Evolutionary conservation across 805 yeast species (phyloP).

Genomic region (Teunomyces kruisii): DNA sequence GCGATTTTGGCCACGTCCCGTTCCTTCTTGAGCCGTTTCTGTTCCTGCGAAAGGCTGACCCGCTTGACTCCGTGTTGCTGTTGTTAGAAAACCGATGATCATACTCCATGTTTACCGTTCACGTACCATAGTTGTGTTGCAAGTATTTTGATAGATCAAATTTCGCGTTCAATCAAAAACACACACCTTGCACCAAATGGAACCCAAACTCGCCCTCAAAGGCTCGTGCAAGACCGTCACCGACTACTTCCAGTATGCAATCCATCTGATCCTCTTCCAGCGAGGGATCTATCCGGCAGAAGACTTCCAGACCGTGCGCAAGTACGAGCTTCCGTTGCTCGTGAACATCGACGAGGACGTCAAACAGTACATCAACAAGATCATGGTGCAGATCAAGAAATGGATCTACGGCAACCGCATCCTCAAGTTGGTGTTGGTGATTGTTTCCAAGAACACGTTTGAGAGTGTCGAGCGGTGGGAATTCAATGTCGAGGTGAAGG

Average conservation of each 20-base stretch:
- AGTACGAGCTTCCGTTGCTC: conserved; percentile 76
- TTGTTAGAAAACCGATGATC: no score
- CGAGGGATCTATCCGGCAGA: conserved; percentile 88
- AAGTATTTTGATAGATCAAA: not conserved
- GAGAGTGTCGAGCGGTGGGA: conserved; percentile 86
- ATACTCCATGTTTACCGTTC: no score
- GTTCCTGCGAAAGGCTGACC: conserved; percentile 54
- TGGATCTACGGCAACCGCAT: conserved; percentile 77
- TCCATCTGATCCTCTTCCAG: conserved; percentile 81
- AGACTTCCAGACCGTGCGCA: conserved; percentile 73
- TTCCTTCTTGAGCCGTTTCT: conserved; percentile 47
- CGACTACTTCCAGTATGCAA: conserved; percentile 81
- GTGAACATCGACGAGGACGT: conserved; percentile 77
- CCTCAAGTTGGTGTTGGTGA: conserved; percentile 65
- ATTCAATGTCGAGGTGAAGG: conserved; percentile 55
- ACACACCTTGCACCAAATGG: not conserved
- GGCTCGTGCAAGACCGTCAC: conserved; percentile 80
- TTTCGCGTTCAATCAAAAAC: not conserved
- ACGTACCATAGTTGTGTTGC: not conserved
- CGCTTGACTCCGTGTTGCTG: conserved; percentile 74
- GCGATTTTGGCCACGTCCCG: conserved; percentile 63
- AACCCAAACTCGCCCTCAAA: conserved; percentile 55
- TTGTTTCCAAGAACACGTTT: conserved; percentile 64
- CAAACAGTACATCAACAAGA: conserved; percentile 60
- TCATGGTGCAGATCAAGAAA: conserved; percentile 59